These are phyloP conservation scores for Thermochaetoides thermophila DNA, from an alignment of 495 filamentous ascomycete species.

Conservation along the genomic window DNA sequence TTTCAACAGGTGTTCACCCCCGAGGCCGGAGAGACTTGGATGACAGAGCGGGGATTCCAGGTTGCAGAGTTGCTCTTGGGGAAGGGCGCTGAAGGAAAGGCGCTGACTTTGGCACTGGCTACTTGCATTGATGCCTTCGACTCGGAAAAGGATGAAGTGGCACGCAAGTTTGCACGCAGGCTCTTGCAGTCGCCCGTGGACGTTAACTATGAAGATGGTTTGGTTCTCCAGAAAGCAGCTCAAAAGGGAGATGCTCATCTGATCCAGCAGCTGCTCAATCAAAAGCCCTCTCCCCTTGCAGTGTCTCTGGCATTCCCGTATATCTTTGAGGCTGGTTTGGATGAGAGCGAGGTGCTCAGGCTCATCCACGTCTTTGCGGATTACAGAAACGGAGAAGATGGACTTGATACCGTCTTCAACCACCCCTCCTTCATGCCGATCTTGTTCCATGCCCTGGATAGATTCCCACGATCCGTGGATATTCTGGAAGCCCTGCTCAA, in stretches of 20 bases:
- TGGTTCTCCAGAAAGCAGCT: slow-evolving; percentile 28
- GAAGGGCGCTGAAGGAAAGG: slow-evolving; percentile 28
- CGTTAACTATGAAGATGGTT: slow-evolving; percentile 26
- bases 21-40: slow-evolving; percentile 19
- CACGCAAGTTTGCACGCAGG: slow-evolving; percentile 20
- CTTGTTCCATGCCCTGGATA: slow-evolving; percentile 25
- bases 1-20: slow-evolving; percentile 25
- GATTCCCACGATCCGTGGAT: slow-evolving; percentile 28
- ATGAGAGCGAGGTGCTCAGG: slow-evolving; percentile 22
- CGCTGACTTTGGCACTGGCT: slow-evolving; percentile 22
- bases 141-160: slow-evolving; percentile 18
- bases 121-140: slow-evolving; percentile 19
- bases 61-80: slow-evolving; percentile 24
- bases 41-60: slow-evolving; percentile 23
- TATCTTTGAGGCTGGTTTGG: slow-evolving; percentile 23
- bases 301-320: slow-evolving; percentile 28
- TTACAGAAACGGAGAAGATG: slow-evolving; percentile 23
- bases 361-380: slow-evolving; percentile 29
- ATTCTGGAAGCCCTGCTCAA: slow-evolving; percentile 28
- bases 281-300: slow-evolving; percentile 22
- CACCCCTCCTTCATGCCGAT: slow-evolving; percentile 22
- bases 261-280: slow-evolving; percentile 22
- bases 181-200: slow-evolving; percentile 23
- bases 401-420: slow-evolving; percentile 26
- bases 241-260: slow-evolving; percentile 23